Percentiles rank a stretch among this genome's conserved stretches.
These are phyloP conservation scores for Leptographium flavum DNA, from an alignment of 2,329 filamentous ascomycete species.

Conservation along the genomic window DNA sequence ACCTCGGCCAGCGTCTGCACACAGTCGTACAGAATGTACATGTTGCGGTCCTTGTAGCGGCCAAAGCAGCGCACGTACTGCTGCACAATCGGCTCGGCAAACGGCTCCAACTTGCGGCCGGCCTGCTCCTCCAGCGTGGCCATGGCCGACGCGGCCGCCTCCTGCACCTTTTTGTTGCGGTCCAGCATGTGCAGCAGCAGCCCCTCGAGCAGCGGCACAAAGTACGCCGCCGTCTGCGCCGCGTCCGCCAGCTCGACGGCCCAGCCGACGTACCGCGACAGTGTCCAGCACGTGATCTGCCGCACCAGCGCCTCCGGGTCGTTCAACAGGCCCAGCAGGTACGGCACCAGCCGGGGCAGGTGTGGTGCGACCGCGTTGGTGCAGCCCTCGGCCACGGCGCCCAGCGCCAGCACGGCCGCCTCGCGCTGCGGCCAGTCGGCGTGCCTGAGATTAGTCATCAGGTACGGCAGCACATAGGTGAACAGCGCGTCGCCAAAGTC, in stretches of 20 bases:
- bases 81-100: constrained; percentile 76
- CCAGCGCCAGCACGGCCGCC: constrained; percentile 84
- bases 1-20: constrained; percentile 93
- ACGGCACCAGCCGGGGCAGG: constrained; percentile 78
- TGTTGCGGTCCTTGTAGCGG: constrained; percentile 97
- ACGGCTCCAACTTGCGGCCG: constrained; percentile 64
- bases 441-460: constrained; percentile 80
- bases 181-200: constrained; percentile 92
- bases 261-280: constrained; percentile 89
- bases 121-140: constrained; percentile 93
- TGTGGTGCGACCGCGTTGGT: constrained; percentile 82
- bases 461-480: constrained; percentile 78
- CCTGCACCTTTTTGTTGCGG: constrained; percentile 93
- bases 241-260: constrained; percentile 60
- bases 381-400: constrained; percentile 89
- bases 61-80: constrained; percentile 88
- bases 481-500: constrained; percentile 85
- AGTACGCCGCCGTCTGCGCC: constrained; percentile 23
- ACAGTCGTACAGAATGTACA: constrained; percentile 97
- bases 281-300: constrained; percentile 95
- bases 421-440: constrained; percentile 84
- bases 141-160: constrained; percentile 90
- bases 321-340: constrained; percentile 71
- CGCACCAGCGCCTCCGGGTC: constrained; percentile 83
- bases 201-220: constrained; percentile 94